phyloP scores from a whole-genome alignment of 768 basidiomycete genomes.

The Panus rudis region DNA sequence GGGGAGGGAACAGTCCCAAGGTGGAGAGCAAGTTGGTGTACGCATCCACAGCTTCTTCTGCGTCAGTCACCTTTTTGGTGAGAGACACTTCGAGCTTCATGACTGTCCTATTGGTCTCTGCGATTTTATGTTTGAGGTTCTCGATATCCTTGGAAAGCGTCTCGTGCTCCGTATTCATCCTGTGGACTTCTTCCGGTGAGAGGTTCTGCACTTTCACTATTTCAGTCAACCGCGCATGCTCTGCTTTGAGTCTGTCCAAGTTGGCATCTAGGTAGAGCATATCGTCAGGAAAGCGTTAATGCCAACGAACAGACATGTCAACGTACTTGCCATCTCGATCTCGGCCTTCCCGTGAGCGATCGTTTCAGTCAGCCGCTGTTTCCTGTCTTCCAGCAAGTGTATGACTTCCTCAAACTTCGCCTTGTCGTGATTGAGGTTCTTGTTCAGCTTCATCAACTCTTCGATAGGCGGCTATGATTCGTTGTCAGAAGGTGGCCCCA shows the following conservation, averaged over 20 bases:
- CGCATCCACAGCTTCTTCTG: conserved; percentile 75
- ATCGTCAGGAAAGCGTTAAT: no score
- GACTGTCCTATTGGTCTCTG: conserved; percentile 63
- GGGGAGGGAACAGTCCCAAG: conserved; percentile 71
- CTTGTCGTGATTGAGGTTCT: conserved; percentile 61
- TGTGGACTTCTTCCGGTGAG: conserved; percentile 81
- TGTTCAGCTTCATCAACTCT: conserved; percentile 55
- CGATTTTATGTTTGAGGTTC: conserved; percentile 69
- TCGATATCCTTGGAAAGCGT: conserved; percentile 64
- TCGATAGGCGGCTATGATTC: conserved; percentile 40
- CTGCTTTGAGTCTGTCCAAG: conserved; percentile 57
- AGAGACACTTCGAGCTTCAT: conserved; percentile 82
- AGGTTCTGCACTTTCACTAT: conserved; percentile 85
- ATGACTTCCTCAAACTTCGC: conserved; percentile 75
- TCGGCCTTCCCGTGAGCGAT: conserved; percentile 66
- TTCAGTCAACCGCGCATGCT: conserved; percentile 54
- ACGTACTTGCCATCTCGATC: conserved; percentile 21
- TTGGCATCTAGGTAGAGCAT: no score
- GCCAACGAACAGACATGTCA: conserved; percentile 31
- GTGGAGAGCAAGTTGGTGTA: conserved; percentile 72
- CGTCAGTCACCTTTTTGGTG: conserved; percentile 68
- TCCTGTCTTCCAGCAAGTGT: conserved; percentile 60
- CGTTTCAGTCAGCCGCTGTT: conserved; percentile 58
- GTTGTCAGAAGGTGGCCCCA: neutral
- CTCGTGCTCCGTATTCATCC: conserved; percentile 89